Conservation (phyloP, 2,329 filamentous ascomycete species). For the Aspergillus latus region DNA sequence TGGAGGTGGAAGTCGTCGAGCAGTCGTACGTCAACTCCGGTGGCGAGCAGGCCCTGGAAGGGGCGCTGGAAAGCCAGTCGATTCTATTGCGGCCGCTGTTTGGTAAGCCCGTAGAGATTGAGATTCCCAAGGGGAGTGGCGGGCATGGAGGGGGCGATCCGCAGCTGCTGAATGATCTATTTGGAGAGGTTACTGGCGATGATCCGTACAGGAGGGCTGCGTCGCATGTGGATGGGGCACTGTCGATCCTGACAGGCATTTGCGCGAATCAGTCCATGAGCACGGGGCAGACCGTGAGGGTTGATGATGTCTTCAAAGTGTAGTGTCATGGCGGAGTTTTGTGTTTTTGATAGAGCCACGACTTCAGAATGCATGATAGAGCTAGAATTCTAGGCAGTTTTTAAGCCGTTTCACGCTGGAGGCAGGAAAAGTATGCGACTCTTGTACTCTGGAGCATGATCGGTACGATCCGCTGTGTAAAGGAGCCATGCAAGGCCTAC, state of each 20-base stretch:
- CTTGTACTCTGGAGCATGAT: too few relatives aligned
- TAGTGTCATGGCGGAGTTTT: not conserved
- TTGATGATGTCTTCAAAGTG: slow-evolving; percentile 46
- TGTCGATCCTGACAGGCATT: slow-evolving; percentile 61
- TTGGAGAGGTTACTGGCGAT: slow-evolving; percentile 46
- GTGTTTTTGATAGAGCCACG: too few relatives aligned
- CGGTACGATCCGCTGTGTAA: too few relatives aligned
- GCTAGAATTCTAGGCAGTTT: not conserved
- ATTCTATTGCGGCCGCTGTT: slow-evolving; percentile 54
- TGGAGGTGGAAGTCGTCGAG: slow-evolving; percentile 64
- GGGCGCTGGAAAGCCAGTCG: slow-evolving; percentile 26
- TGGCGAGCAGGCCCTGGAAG: slow-evolving; percentile 52
- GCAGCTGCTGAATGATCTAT: slow-evolving; percentile 58
- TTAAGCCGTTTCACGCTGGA: too few relatives aligned
- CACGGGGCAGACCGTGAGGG: slow-evolving; percentile 57
- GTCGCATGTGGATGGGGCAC: slow-evolving; percentile 59
- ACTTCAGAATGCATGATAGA: not conserved
- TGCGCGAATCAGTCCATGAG: slow-evolving; percentile 60
- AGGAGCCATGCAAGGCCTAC: too few relatives aligned
- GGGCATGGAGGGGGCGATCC: slow-evolving; percentile 63
- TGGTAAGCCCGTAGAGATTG: slow-evolving; percentile 56
- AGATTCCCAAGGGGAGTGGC: slow-evolving; percentile 52
- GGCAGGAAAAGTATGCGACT: too few relatives aligned
- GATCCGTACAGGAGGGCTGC: slow-evolving; percentile 57
- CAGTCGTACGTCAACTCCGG: slow-evolving; percentile 58